These are phyloP conservation scores for Pseudocercospora crystallina DNA, from an alignment of 2,329 filamentous ascomycete genomes.

Conservation along the genomic window DNA sequence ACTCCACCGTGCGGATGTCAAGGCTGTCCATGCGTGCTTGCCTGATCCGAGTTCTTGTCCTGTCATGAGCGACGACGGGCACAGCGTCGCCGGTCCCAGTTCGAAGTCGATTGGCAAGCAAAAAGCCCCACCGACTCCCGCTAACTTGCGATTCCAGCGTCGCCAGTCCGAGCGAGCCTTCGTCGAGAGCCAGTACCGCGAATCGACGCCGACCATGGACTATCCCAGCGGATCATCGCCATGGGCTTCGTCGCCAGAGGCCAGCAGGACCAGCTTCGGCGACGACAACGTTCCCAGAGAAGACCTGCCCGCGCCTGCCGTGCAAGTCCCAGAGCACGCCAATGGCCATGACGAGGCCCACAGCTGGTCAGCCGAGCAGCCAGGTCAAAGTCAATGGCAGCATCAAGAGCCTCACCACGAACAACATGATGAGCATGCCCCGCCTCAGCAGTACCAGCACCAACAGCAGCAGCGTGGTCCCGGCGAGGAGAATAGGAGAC, in stretches of 20 bases:
- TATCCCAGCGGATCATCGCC: slow-evolving; percentile 64
- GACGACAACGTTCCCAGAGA: slow-evolving; percentile 34
- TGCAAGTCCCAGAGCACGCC: slow-evolving; percentile 18
- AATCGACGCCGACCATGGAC: slow-evolving; percentile 56
- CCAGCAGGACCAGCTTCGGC: slow-evolving; percentile 49
- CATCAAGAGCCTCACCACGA: slow-evolving; percentile 41
- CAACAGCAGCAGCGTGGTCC: slow-evolving; percentile 26
- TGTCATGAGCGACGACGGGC: neutral
- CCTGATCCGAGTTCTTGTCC: neutral
- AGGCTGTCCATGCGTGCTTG: too few species aligned
- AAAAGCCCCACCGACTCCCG: slow-evolving; percentile 11
- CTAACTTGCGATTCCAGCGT: slow-evolving; percentile 37
- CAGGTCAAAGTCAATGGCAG: slow-evolving; percentile 3
- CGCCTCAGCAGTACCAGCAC: slow-evolving; percentile 39
- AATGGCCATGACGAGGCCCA: slow-evolving; percentile 10
- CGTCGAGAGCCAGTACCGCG: slow-evolving; percentile 33
- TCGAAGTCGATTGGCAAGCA: slow-evolving; percentile 23
- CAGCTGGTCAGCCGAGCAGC: slow-evolving; percentile 33
- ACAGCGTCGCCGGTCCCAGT: neutral
- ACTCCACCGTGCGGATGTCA: too few species aligned
- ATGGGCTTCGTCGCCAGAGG: slow-evolving; percentile 62
- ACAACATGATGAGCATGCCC: slow-evolving; percentile 22
- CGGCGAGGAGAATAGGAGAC: slow-evolving; percentile 31
- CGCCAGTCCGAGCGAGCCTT: slow-evolving; percentile 37
- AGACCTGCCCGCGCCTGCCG: slow-evolving; percentile 31